Conservation (phyloP, 2,329 filamentous ascomycete genomes). For the Coccinonectria pachysandricola region DNA sequence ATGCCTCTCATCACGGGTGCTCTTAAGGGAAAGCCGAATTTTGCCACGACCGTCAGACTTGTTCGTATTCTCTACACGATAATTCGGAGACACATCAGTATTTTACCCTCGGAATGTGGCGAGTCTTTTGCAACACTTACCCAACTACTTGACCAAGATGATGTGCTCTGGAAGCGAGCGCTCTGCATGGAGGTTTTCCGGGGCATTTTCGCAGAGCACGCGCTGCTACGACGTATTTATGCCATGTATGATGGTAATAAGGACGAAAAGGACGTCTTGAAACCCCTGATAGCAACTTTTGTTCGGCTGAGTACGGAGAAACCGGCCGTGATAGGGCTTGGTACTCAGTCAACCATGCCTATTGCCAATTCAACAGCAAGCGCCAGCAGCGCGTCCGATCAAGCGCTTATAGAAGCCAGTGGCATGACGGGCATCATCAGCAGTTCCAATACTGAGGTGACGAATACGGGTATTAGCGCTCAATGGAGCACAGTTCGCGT, state of each 20-base stretch:
- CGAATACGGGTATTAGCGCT: constrained; percentile 69
- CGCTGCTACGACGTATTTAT: constrained; percentile 70
- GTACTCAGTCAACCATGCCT: constrained; percentile 79
- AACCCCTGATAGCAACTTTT: constrained; percentile 75
- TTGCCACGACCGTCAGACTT: constrained; percentile 72
- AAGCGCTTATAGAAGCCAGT: constrained; percentile 80
- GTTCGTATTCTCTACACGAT: constrained; percentile 76
- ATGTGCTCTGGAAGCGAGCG: constrained; percentile 73
- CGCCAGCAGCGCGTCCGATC: constrained; percentile 56
- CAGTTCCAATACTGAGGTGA: constrained; percentile 54
- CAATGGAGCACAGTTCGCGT: constrained; percentile 86
- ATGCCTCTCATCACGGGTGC: constrained; percentile 76
- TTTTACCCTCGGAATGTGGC: constrained; percentile 69
- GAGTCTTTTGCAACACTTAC: constrained; percentile 74
- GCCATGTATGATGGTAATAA: constrained; percentile 65
- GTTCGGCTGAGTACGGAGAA: constrained; percentile 91
- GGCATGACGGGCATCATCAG: constrained; percentile 82
- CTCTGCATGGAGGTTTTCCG: constrained; percentile 87
- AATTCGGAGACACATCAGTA: constrained; percentile 64
- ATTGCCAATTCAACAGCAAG: constrained; percentile 44
- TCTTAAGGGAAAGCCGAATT: constrained; percentile 67
- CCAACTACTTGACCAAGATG: constrained; percentile 80
- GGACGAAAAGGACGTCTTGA: constrained; percentile 64
- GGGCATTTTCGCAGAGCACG: constrained; percentile 72
- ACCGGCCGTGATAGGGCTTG: constrained; percentile 76